Conservation (phyloP, 2,329 filamentous ascomycete genomes). For the Fonsecaea pedrosoi region DNA sequence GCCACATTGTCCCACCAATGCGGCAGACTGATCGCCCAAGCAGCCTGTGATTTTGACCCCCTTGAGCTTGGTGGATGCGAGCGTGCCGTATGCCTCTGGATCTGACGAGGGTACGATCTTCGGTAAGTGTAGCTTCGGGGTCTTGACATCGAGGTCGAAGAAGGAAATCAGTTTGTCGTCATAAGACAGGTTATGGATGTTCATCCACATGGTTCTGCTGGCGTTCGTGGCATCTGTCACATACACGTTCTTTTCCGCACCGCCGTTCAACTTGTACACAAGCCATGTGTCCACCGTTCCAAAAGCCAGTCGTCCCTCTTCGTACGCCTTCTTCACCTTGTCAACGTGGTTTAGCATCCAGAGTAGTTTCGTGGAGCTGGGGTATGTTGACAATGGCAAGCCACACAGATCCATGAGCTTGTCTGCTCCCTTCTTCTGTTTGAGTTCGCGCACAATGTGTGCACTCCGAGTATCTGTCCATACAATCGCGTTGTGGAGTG, state of each 20-base stretch:
- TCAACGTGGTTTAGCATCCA: conserved; percentile 74
- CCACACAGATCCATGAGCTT: conserved; percentile 70
- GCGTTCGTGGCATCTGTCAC: conserved; percentile 82
- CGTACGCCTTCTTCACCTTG: conserved; percentile 70
- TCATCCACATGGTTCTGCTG: conserved; percentile 85
- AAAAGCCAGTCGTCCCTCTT: conserved; percentile 72
- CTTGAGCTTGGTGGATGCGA: conserved; percentile 66
- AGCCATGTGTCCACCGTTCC: conserved; percentile 83
- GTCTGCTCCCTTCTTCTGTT: conserved; percentile 66
- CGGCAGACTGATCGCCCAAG: conserved; percentile 78
- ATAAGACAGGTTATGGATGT: conserved; percentile 74
- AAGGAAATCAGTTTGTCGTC: conserved; percentile 73
- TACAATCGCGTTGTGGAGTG: conserved; percentile 76
- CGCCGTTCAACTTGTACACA: conserved; percentile 74
- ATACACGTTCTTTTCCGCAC: conserved; percentile 62
- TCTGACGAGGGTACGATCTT: conserved; percentile 77
- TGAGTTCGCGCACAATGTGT: conserved; percentile 73
- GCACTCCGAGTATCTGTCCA: conserved; percentile 81
- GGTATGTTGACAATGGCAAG: conserved; percentile 78
- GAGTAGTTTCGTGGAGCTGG: conserved; percentile 75
- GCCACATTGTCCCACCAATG: conserved; percentile 78
- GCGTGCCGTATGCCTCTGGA: conserved; percentile 67
- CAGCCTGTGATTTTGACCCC: conserved; percentile 75
- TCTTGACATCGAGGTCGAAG: conserved; percentile 69
- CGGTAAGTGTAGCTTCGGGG: conserved; percentile 68